These are phyloP conservation scores for Mycena indigotica DNA, from an alignment of 768 basidiomycete genomes.

Conservation along the genomic window DNA sequence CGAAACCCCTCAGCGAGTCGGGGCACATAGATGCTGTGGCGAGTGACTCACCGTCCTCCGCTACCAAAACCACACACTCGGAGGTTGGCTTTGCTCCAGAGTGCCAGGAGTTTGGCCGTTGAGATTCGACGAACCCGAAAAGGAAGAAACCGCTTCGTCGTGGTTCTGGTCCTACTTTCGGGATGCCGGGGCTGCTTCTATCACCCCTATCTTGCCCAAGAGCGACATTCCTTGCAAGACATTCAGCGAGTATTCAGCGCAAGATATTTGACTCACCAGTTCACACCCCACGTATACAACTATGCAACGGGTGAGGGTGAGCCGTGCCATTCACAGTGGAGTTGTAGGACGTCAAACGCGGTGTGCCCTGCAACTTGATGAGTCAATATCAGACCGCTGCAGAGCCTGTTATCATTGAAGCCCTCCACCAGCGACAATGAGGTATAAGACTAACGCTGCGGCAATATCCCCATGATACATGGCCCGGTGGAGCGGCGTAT, in stretches of 20 bases:
- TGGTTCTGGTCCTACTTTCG: slow-evolving; percentile 33
- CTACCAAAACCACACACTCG: slow-evolving; percentile 89
- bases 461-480: slow-evolving; percentile 79
- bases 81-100: slow-evolving; percentile 72
- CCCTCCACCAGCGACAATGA: slow-evolving; percentile 43
- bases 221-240: slow-evolving; percentile 67
- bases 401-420: slow-evolving; percentile 56
- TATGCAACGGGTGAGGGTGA: slow-evolving; percentile 47
- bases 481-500: slow-evolving; percentile 90
- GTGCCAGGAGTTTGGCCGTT: slow-evolving; percentile 88
- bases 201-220: slow-evolving; percentile 86
- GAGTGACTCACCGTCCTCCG: slow-evolving; percentile 68
- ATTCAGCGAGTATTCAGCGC: too few species aligned
- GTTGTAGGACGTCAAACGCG: slow-evolving; percentile 89
- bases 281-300: slow-evolving; percentile 86
- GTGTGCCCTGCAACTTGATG: slow-evolving; percentile 83
- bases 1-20: slow-evolving; percentile 76
- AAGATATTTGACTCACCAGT: slow-evolving; percentile 50
- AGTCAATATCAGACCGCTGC: slow-evolving; percentile 72
- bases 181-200: slow-evolving; percentile 73
- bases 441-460: slow-evolving; percentile 67
- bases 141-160: slow-evolving; percentile 56
- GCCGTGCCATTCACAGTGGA: slow-evolving; percentile 79
- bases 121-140: slow-evolving; percentile 64
- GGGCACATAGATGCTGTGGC: too few species aligned